These are phyloP conservation scores for Hymenoscyphus infarciens DNA, from an alignment of 2,329 filamentous ascomycete species.

Conservation along the genomic window DNA sequence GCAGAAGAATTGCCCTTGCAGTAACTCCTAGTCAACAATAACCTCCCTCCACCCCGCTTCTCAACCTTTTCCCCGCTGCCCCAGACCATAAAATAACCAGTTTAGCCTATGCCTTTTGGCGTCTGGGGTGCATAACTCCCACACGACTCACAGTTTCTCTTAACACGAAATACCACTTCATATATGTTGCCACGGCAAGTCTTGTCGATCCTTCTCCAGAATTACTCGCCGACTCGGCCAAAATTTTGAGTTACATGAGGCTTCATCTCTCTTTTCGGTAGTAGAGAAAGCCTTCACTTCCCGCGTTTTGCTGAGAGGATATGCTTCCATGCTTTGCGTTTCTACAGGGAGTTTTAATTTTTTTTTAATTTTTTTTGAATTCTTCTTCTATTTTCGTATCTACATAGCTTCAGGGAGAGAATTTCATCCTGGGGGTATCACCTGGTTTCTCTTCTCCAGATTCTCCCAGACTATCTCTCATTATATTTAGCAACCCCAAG, in stretches of 20 bases:
- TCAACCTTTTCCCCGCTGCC: conserved; percentile 1
- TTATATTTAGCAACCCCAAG: not conserved
- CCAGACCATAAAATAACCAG: conserved; percentile 3
- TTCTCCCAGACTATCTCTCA: not conserved
- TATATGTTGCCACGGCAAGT: not conserved
- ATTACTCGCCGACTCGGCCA: not conserved
- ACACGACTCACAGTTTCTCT: not conserved
- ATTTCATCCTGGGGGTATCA: not conserved
- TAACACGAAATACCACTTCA: conserved; percentile 1
- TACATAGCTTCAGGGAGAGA: not conserved
- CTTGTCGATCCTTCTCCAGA: not conserved
- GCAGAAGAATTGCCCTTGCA: not conserved
- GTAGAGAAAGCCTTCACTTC: not conserved
- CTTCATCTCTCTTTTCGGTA: not conserved
- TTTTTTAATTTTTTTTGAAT: no score
- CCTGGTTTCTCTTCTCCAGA: not conserved
- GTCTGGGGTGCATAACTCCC: conserved; percentile 1
- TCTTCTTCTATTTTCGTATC: not conserved
- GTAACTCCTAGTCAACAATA: not conserved
- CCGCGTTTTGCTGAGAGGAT: not conserved
- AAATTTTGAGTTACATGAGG: not conserved
- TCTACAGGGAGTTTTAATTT: no score
- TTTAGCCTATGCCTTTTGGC: conserved; percentile 1
- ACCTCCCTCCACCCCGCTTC: not conserved
- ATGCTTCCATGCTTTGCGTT: not conserved